Conservation (phyloP, 129 eudicot species). For the Escallonia herrerae region DNA sequence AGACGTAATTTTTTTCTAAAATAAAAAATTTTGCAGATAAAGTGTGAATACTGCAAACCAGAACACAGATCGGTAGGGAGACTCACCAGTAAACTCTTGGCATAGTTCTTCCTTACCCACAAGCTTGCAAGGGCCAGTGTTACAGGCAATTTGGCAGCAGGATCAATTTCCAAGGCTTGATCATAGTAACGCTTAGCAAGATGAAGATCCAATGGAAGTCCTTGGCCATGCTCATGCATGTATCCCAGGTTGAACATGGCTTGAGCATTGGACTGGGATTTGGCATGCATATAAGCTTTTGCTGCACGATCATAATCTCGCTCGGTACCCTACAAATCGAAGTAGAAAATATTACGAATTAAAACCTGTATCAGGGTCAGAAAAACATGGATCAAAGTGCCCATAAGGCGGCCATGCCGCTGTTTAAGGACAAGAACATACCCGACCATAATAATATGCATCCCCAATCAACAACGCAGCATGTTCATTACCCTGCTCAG, state of each 20-base stretch:
- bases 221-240: conserved; percentile 98
- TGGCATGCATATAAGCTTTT: conserved; percentile 97
- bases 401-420: not conserved
- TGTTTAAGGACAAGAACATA: conserved; percentile 25
- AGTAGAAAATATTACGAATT: not conserved
- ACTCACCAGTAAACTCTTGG: conserved; percentile 74
- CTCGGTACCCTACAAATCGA: conserved; percentile 62
- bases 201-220: conserved; percentile 89
- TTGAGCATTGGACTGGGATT: conserved; percentile 90
- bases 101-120: conserved; percentile 83
- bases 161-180: conserved; percentile 84
- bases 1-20: too few relatives aligned
- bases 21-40: too few relatives aligned
- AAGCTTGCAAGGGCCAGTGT: conserved; percentile 90
- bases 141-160: conserved; percentile 82
- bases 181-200: conserved; percentile 98
- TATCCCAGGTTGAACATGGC: conserved; percentile 97
- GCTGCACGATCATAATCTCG: conserved; percentile 98
- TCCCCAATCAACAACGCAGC: conserved; percentile 95
- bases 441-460: conserved; percentile 94
- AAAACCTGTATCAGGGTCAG: not conserved
- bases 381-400: not conserved
- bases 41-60: too few relatives aligned
- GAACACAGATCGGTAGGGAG: not conserved
- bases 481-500: conserved; percentile 99